These are phyloP conservation scores for Scortechinia acanthostroma DNA, from an alignment of 2,329 filamentous ascomycete genomes.

Conservation along the genomic window DNA sequence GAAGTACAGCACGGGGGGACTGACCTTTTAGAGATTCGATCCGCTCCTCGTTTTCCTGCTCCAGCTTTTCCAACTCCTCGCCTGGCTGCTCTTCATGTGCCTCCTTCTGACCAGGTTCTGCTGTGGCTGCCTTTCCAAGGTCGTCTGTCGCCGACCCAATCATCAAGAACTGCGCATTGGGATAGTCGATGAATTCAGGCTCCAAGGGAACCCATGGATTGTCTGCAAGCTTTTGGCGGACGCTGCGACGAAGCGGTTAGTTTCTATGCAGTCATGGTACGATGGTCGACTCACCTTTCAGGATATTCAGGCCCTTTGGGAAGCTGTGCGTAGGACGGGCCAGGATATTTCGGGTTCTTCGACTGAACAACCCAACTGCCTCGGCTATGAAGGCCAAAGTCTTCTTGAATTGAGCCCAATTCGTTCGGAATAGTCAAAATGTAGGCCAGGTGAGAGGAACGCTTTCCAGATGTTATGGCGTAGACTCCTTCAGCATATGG, in stretches of 20 bases:
- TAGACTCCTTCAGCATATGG: conserved; percentile 84
- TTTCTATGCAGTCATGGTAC: conserved; percentile 2
- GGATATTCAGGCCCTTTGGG: conserved; percentile 64
- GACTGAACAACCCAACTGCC: conserved; percentile 75
- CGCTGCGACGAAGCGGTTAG: conserved; percentile 26
- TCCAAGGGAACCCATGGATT: conserved; percentile 70
- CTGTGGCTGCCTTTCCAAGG: conserved; percentile 45
- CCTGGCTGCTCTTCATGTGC: conserved; percentile 53
- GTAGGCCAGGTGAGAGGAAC: conserved; percentile 73
- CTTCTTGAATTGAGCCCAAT: conserved; percentile 65
- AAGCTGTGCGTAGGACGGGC: conserved; percentile 56
- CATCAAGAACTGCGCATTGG: conserved; percentile 70
- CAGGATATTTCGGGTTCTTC: conserved; percentile 69
- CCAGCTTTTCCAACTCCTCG: conserved; percentile 70
- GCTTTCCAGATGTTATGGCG: conserved; percentile 65
- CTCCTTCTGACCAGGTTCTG: conserved; percentile 44
- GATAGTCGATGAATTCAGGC: conserved; percentile 69
- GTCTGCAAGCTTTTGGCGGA: conserved; percentile 65
- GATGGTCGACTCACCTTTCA: conserved; percentile 42
- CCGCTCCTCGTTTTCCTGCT: conserved; percentile 66
- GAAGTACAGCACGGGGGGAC: conserved; percentile 33
- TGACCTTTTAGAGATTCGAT: conserved; percentile 42
- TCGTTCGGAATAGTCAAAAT: conserved; percentile 68
- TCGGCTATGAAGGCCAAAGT: conserved; percentile 64
- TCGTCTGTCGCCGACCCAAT: conserved; percentile 62